phyloP scores from a whole-genome alignment of 2,329 filamentous ascomycete genomes.

The Aurifilum marmelostoma region DNA sequence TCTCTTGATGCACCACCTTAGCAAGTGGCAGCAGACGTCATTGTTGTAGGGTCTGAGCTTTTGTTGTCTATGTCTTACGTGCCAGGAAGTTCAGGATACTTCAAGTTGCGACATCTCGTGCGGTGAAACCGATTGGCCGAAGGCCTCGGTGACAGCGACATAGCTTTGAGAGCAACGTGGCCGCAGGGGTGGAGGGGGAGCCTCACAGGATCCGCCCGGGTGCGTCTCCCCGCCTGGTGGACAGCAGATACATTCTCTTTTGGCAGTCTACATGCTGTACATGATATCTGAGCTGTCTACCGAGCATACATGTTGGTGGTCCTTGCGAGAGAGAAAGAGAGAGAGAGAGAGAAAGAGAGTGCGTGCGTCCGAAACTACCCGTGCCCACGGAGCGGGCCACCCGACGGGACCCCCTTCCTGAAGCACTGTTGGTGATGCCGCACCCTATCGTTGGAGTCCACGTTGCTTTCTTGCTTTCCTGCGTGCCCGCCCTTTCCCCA shows the following conservation, averaged over 20 bases:
- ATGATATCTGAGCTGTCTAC: neutral
- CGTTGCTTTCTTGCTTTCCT: neutral
- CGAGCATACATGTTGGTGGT: neutral
- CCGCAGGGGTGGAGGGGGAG: neutral
- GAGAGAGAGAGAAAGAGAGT: neutral
- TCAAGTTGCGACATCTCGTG: neutral
- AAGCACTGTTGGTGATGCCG: neutral
- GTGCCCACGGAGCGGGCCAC: neutral
- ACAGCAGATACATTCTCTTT: slow-evolving; percentile 3
- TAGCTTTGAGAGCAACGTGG: slow-evolving; percentile 7
- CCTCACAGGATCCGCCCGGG: neutral
- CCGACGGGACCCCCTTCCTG: neutral
- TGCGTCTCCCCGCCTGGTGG: slow-evolving; percentile 6
- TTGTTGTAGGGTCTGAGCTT: neutral
- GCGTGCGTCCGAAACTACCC: neutral
- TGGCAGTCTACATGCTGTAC: neutral
- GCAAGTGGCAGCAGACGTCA: neutral
- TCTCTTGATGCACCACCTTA: neutral
- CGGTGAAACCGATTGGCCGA: slow-evolving; percentile 3
- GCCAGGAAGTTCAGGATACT: neutral
- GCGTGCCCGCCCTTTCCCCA: neutral
- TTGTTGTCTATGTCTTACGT: neutral
- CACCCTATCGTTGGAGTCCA: neutral
- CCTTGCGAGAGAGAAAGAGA: neutral
- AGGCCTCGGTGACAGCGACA: slow-evolving; percentile 5